A percentile compares a stretch with the other conserved stretches of the same genome.
phyloP scores from a whole-genome alignment of 139 green algal species.

The Chlamydomonas sphaeroides region DNA sequence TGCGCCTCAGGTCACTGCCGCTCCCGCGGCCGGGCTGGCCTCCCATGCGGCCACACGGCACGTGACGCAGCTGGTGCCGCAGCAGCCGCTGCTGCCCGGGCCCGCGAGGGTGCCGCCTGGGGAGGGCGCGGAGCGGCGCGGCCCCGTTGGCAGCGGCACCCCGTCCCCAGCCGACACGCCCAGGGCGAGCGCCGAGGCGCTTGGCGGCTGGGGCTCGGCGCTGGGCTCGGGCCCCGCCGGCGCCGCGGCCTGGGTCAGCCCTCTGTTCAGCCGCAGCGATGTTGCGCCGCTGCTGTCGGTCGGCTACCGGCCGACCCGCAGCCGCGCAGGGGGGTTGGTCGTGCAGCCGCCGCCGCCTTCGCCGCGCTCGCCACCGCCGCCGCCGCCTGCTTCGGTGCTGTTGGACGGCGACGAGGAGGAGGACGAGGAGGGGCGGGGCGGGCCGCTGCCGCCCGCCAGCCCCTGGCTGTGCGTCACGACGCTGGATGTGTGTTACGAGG shows the following conservation, averaged over 20 bases:
- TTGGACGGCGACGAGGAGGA: background rate
- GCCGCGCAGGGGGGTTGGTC: background rate
- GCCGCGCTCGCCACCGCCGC: background rate
- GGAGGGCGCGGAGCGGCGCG: too few species aligned
- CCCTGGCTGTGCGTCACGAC: constrained; percentile 36
- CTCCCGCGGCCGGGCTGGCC: background rate
- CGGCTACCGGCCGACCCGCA: background rate
- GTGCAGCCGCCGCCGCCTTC: background rate
- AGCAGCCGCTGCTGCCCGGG: too few species aligned
- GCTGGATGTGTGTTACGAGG: constrained; percentile 27
- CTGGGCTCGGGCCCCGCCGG: background rate
- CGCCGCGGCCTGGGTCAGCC: too few species aligned
- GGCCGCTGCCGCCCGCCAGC: background rate
- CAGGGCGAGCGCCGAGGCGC: background rate
- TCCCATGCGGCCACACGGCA: background rate
- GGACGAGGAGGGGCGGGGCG: background rate
- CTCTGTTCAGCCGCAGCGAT: background rate
- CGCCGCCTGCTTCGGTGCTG: background rate
- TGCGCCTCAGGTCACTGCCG: too few species aligned
- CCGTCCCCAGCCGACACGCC: too few species aligned
- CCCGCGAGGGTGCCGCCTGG: too few species aligned
- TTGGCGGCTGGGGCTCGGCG: background rate
- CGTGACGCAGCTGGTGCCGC: too few species aligned
- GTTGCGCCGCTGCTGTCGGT: background rate
- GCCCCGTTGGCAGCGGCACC: background rate